Base-by-base conservation (phyloP, 495 filamentous ascomycete species). In the Chlorociboria aeruginascens region DNA sequence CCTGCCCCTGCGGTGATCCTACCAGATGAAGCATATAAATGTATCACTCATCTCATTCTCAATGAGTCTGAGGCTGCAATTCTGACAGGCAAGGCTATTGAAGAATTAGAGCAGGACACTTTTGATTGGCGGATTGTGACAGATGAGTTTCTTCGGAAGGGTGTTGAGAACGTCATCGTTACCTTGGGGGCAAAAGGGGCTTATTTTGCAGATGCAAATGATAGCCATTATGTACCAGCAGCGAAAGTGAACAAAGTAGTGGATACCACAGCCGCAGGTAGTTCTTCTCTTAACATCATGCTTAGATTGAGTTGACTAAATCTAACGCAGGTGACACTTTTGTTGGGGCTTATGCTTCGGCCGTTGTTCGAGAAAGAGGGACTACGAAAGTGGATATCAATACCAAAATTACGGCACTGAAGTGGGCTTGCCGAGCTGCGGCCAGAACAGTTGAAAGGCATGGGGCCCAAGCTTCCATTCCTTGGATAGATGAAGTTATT, bases 271-370 rank as follows among this genome's bases (percentile, higher is more conserved):
- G 90, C 82, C 0, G 92, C 90, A 12, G n/a, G n/a, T n/a, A n/a
- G n/a, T n/a, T n/a, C n/a, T n/a, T n/a, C n/a, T n/a, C n/a, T n/a
- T n/a, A n/a, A n/a, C n/a, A n/a, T n/a, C n/a, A n/a, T n/a, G n/a
- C n/a, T n/a, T n/a, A n/a, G n/a, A n/a, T n/a, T n/a, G n/a, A n/a
- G n/a, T n/a, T n/a, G n/a, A n/a, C n/a, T n/a, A n/a, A n/a, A n/a
- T n/a, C n/a, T n/a, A n/a, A n/a, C 0, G 92, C 90, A 12, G 92
- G 92, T 0, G 92, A 98, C 63, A 94, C 90, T 4, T 98, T 94
- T 65, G 86, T 93, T 2, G 92, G 92, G 2, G 78, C 71, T 34
- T 95, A 95, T 66, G 85, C 89, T 3, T 77, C 89, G 14, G 72
- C 74, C 42, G 71, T 82, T 11, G 72, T 71, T 0, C 72, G 70